Evolutionary conservation across 2,329 filamentous ascomycete genomes (phyloP), one percentile per base, ranked within the genome.

Genomic region (Penicillium sp.): DNA sequence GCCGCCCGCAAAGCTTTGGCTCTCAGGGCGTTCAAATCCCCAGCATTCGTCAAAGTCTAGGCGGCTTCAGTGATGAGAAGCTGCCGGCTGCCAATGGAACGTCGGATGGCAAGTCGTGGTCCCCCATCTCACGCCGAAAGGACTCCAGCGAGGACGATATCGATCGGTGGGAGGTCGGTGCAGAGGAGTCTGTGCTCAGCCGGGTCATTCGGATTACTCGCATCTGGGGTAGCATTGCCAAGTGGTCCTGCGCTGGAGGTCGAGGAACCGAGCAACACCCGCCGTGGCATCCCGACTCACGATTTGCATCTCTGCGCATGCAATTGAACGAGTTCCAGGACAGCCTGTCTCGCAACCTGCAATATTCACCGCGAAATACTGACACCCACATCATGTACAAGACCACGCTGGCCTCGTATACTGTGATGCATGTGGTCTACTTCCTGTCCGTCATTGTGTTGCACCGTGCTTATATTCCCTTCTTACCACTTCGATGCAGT

Each of bases 381-480:
- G 74, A 78, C 44, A 78, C 77, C 1, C 78, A 81, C 54, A 77
- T 80, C 58, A 76, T 73, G 63, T 72, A 72, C 54, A 72, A 75
- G 50, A 73, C 75, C 50, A 77, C 72, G 0, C 72, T 78, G 15
- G 75, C 78, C 8, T 72, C 77, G 1, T 82, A 81, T 55, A 75
- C 75, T 3, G 69, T 81, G 25, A 76, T 82, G 64, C 80, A 82
- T 55, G 72, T 76, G 8, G 69, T 80, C 8, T 76, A 78, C 52
- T 74, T 78, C 31, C 68, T 81, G 6, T 81, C 77, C 33, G 74
- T 76, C 31, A 77, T 81, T 42, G 73, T 79, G 44, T 71, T 82
- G 4, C 77, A 81, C 54, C 73, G 80, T 47, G 75, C 80, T 47
- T 81, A 80, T 53, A 65, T 82, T 12, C 78, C 78, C 0, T 81